Conservation (phyloP, 2,329 filamentous ascomycete genomes). For the Hirsutella minnesotensis region DNA sequence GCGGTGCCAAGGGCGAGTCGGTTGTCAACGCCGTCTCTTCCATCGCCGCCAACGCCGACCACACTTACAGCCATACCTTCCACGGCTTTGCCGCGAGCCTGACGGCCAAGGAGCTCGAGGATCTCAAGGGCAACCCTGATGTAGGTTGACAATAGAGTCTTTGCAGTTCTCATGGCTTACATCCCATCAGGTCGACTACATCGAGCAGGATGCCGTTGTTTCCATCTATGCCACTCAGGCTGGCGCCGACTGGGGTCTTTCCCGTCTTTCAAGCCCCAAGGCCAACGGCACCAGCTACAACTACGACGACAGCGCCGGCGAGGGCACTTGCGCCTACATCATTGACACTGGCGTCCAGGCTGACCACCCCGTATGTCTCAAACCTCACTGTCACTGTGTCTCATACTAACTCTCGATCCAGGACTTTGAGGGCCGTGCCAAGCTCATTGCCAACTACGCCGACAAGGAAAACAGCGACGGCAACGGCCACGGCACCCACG, state of each 20-base stretch:
- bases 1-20: constrained; percentile 9
- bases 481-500: constrained; percentile 36
- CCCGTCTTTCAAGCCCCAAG: constrained; percentile 22
- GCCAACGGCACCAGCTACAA: constrained; percentile 18
- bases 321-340: constrained; percentile 30
- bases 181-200: constrained; percentile 17
- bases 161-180: neutral
- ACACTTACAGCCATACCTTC: constrained; percentile 15
- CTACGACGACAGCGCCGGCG: constrained; percentile 25
- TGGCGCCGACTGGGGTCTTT: constrained; percentile 27
- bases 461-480: constrained; percentile 24
- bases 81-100: constrained; percentile 16
- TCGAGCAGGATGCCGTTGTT: constrained; percentile 28
- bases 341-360: constrained; percentile 31
- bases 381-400: neutral
- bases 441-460: constrained; percentile 24
- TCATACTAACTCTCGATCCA: constrained; percentile 4
- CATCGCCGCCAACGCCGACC: constrained; percentile 20
- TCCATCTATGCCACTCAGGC: constrained; percentile 39
- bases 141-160: constrained; percentile 6
- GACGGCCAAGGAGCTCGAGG: constrained; percentile 12
- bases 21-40: constrained; percentile 12
- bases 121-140: constrained; percentile 13
- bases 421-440: constrained; percentile 31
- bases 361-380: constrained; percentile 20